phyloP scores from a whole-genome alignment of 2,329 filamentous ascomycete species.

The Zymoseptoria brevis region DNA sequence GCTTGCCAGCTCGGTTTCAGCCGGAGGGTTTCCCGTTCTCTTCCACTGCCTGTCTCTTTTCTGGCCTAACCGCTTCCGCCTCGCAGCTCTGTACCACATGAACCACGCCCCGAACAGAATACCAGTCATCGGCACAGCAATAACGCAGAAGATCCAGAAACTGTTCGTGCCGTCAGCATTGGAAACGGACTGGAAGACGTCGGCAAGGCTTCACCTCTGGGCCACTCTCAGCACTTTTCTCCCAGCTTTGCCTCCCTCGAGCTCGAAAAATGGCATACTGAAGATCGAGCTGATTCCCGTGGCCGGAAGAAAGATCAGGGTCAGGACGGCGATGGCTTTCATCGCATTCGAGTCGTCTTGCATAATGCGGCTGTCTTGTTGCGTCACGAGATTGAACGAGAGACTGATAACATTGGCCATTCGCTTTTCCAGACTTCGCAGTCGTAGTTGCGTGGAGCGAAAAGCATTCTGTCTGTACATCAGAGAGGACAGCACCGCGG shows the following conservation, averaged over 20 bases:
- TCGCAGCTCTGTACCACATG: slow-evolving; percentile 3
- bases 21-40: background rate
- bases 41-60: background rate
- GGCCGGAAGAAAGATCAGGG: slow-evolving; percentile 30
- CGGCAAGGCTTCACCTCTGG: background rate
- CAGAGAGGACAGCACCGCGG: slow-evolving; percentile 8
- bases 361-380: slow-evolving; percentile 32
- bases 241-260: background rate
- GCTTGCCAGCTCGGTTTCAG: background rate
- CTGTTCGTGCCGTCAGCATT: background rate
- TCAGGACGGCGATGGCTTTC: slow-evolving; percentile 35
- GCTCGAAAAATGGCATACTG: slow-evolving; percentile 10
- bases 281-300: slow-evolving; percentile 10
- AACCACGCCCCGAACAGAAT: slow-evolving; percentile 5
- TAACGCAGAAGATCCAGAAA: slow-evolving; percentile 15
- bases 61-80: background rate
- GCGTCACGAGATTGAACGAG: slow-evolving; percentile 34
- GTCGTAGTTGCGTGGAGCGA: slow-evolving; percentile 29
- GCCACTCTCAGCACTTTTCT: slow-evolving; percentile 2
- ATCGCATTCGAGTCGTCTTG: slow-evolving; percentile 32
- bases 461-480: slow-evolving; percentile 28
- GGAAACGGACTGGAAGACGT: background rate
- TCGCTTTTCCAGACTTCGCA: slow-evolving; percentile 30
- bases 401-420: slow-evolving; percentile 34
- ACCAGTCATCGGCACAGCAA: slow-evolving; percentile 7